Conservation (phyloP, 2,329 filamentous ascomycete species). For the Talaromyces pinophilus region DNA sequence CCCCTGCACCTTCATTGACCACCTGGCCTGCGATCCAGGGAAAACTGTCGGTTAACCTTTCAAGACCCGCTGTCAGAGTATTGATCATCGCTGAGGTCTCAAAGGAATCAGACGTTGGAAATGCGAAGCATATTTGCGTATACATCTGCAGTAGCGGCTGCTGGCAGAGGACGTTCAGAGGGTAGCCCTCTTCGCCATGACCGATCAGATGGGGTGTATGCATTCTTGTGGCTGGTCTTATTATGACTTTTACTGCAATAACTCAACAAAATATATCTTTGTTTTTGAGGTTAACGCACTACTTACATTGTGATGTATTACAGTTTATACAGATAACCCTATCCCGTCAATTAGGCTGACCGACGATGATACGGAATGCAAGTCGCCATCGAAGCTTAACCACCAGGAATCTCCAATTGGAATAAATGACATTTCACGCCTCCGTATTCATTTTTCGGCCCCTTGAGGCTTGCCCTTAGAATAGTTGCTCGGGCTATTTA, state of each 20-base stretch:
- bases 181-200: neutral
- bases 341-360: neutral
- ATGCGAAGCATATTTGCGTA: neutral
- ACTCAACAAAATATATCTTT: neutral
- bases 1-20: conserved; percentile 35
- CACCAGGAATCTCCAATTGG: neutral
- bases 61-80: neutral
- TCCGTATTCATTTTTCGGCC: neutral
- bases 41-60: neutral
- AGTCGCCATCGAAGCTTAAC: neutral
- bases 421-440: neutral
- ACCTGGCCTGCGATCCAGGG: conserved; percentile 55
- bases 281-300: neutral
- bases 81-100: neutral
- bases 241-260: neutral
- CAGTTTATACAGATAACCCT: neutral
- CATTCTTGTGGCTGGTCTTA: neutral
- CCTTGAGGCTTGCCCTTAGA: neutral
- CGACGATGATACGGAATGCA: neutral
- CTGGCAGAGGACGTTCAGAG: neutral
- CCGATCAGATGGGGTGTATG: neutral
- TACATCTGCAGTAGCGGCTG: neutral
- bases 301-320: neutral
- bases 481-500: neutral
- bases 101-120: neutral